Conservation (phyloP, 1,284 basidiomycete species). For the Malassezia equina region DNA sequence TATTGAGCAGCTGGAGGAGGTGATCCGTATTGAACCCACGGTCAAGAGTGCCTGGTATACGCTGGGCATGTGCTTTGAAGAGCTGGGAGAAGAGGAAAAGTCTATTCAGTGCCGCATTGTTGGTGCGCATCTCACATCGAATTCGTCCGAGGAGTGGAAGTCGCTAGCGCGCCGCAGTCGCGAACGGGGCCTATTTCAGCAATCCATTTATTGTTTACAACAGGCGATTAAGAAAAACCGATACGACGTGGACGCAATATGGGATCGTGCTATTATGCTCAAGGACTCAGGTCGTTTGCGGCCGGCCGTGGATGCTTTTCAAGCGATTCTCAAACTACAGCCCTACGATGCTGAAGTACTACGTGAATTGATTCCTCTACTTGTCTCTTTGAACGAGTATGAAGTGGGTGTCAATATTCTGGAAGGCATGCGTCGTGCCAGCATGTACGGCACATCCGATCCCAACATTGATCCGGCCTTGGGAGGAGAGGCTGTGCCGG, state of each 20-base stretch:
- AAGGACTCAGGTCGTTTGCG: conserved; percentile 64
- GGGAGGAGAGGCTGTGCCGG: neutral
- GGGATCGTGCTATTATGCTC: conserved; percentile 77
- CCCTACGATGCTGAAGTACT: conserved; percentile 74
- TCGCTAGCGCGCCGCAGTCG: conserved; percentile 56
- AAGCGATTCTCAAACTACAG: conserved; percentile 63
- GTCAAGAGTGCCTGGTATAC: conserved; percentile 76
- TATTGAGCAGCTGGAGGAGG: conserved; percentile 72
- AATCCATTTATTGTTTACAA: conserved; percentile 81
- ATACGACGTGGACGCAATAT: conserved; percentile 70
- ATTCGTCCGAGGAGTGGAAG: conserved; percentile 75
- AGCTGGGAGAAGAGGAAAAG: conserved; percentile 49
- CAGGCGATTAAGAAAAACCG: conserved; percentile 73
- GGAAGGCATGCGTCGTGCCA: conserved; percentile 56
- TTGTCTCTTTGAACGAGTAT: conserved; percentile 63
- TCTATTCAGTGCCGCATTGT: conserved; percentile 76
- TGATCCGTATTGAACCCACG: conserved; percentile 83
- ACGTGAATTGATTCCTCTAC: conserved; percentile 65
- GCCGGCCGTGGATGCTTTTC: conserved; percentile 67
- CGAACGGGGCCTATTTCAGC: conserved; percentile 62
- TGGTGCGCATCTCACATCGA: conserved; percentile 70
- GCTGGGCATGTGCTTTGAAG: conserved; percentile 55
- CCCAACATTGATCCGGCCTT: conserved; percentile 16
- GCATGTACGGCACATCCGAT: conserved; percentile 27
- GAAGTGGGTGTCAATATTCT: conserved; percentile 59